phyloP scores from a whole-genome alignment of 345 rosid genomes.

The Arabidopsis thaliana region DNA sequence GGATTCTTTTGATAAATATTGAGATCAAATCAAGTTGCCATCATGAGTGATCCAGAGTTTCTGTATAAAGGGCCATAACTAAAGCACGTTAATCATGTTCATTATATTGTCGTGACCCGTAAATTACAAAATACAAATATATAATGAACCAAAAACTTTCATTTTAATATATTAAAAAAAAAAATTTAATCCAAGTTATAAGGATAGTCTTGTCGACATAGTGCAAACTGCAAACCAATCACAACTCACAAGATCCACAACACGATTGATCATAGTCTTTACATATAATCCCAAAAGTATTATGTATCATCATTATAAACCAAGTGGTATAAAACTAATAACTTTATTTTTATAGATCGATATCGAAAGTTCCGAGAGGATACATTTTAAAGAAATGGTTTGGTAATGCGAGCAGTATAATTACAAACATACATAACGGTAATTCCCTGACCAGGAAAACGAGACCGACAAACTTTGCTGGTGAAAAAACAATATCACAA shows the following conservation, averaged over 20 bases:
- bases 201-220: slow-evolving; percentile 14
- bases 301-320: not conserved
- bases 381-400: not conserved
- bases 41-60: slow-evolving; percentile 35
- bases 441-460: not conserved
- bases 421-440: not conserved
- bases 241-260: slow-evolving; percentile 7
- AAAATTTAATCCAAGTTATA: not conserved
- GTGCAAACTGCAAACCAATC: not conserved
- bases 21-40: slow-evolving; percentile 29
- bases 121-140: slow-evolving; percentile 23
- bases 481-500: slow-evolving; percentile 4
- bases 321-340: not conserved
- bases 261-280: not conserved
- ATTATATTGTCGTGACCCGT: slow-evolving; percentile 17
- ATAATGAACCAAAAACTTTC: not conserved
- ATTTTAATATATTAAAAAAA: no score
- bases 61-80: slow-evolving; percentile 25
- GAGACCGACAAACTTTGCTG: slow-evolving; percentile 3
- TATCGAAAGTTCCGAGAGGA: not conserved
- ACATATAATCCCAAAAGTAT: not conserved
- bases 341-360: not conserved
- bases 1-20: not conserved
- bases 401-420: not conserved
- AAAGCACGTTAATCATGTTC: slow-evolving; percentile 31